phyloP scores from a whole-genome alignment of 352 stramenopile species.

The Pseudoperonospora humuli region DNA sequence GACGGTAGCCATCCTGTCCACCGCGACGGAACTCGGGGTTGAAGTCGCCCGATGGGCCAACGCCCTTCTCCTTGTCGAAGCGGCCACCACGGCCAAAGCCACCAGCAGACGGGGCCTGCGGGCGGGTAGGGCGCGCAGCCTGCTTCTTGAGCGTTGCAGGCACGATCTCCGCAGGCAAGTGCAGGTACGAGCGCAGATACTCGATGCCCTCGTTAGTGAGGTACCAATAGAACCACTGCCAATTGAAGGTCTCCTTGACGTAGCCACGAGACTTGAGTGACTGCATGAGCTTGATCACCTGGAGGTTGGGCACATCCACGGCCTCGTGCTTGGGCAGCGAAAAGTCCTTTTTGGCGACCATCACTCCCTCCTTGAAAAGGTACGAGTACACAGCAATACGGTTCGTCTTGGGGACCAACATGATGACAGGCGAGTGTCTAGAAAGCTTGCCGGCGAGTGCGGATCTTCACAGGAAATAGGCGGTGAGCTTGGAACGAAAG shows the following conservation, averaged over 20 bases:
- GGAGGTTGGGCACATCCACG: constrained; percentile 97
- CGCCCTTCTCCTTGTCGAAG: constrained; percentile 87
- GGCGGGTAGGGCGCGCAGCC: constrained; percentile 71
- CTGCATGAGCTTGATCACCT: constrained; percentile 98
- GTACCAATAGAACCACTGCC: constrained; percentile 99
- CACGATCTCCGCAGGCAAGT: constrained; percentile 97
- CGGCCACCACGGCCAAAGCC: constrained; percentile 78
- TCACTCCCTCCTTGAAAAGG: constrained; percentile 93
- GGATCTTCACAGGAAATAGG: constrained; percentile 76
- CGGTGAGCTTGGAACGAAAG: constrained; percentile 41
- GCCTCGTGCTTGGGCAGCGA: constrained; percentile 90
- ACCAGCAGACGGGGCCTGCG: constrained; percentile 60
- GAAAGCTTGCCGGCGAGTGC: constrained; percentile 87
- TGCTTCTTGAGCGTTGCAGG: constrained; percentile 98
- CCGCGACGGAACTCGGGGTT: constrained; percentile 81
- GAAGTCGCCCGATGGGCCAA: constrained; percentile 84
- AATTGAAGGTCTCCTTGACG: constrained; percentile 99
- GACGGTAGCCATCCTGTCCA: constrained; percentile 83
- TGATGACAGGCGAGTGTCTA: constrained; percentile 48
- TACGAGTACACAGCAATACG: constrained; percentile 98
- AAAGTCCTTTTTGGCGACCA: constrained; percentile 88
- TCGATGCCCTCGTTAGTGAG: constrained; percentile 98
- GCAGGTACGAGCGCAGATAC: constrained; percentile 97
- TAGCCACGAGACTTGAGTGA: constrained; percentile 96
- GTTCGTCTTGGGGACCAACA: constrained; percentile 97